Conservation (phyloP, 1,284 basidiomycete genomes). For the Ceratobasidium theobromae region DNA sequence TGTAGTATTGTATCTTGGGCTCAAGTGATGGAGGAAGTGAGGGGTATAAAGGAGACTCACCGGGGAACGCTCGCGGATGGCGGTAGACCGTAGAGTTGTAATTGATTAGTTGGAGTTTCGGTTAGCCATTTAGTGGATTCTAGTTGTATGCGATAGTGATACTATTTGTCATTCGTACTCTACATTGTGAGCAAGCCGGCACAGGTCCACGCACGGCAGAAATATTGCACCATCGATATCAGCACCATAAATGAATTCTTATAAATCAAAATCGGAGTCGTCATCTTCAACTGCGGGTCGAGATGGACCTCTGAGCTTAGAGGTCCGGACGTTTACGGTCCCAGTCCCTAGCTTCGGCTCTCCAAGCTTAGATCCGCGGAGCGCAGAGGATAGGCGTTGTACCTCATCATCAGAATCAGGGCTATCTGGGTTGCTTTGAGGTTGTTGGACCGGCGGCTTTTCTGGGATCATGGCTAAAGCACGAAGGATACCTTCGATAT, state of each 20-base stretch:
- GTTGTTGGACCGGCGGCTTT: slow-evolving; percentile 6
- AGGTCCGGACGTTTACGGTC: slow-evolving; percentile 51
- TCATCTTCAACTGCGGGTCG: slow-evolving; percentile 52
- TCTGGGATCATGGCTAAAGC: slow-evolving; percentile 25
- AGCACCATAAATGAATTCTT: background rate
- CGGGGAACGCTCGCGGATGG: slow-evolving; percentile 10
- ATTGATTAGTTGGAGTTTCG: too few species aligned
- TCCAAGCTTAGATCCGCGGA: slow-evolving; percentile 9
- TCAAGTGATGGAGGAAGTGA: background rate
- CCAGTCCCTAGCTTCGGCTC: slow-evolving; percentile 48
- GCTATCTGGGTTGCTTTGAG: slow-evolving; percentile 43
- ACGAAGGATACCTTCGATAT: slow-evolving; percentile 27
- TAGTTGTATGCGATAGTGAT: too few species aligned
- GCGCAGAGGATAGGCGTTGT: slow-evolving; percentile 10
- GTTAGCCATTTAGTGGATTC: too few species aligned
- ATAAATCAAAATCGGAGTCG: slow-evolving; percentile 73
- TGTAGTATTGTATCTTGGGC: slow-evolving; percentile 8
- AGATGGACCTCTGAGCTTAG: slow-evolving; percentile 52
- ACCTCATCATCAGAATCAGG: slow-evolving; percentile 49
- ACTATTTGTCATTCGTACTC: too few species aligned
- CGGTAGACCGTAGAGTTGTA: background rate
- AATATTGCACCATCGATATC: background rate
- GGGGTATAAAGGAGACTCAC: slow-evolving; percentile 5
- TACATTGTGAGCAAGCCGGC: too few species aligned
- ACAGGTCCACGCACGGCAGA: too few species aligned